Evolutionary conservation across 805 yeast species (phyloP).

Genomic region (Cyberlindnera meyerae): DNA sequence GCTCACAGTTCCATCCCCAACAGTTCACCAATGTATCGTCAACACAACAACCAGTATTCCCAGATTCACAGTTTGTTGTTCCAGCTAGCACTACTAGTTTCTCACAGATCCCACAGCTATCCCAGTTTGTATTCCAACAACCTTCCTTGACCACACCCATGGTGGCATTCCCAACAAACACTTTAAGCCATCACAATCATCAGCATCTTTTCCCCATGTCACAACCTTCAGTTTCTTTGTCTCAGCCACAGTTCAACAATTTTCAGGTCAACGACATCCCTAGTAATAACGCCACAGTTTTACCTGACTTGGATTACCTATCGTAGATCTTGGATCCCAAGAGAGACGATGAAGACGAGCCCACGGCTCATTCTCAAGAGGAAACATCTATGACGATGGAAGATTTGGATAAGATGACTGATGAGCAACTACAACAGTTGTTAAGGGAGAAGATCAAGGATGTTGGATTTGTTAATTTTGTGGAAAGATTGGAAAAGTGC

Average conservation of each 20-base stretch:
- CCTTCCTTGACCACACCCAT: not conserved
- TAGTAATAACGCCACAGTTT: too few relatives aligned
- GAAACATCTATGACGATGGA: not conserved
- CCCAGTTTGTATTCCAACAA: not conserved
- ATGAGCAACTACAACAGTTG: conserved; percentile 16
- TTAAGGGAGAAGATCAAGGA: conserved; percentile 23
- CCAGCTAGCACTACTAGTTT: not conserved
- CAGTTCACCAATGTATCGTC: too few relatives aligned
- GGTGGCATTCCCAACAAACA: too few relatives aligned
- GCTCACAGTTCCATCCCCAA: not conserved
- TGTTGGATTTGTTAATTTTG: conserved; percentile 21
- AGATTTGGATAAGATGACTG: conserved; percentile 11
- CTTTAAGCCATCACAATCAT: too few relatives aligned
- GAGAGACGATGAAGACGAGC: not conserved
- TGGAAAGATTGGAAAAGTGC: conserved; percentile 20
- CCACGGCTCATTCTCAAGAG: not conserved
- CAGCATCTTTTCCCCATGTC: conserved; percentile 1
- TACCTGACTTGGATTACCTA: conserved; percentile 7
- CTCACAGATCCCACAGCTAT: not conserved
- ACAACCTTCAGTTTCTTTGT: not conserved
- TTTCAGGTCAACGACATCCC: too few relatives aligned
- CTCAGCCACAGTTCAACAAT: not conserved
- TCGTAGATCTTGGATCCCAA: conserved; percentile 16
- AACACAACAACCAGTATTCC: not conserved
- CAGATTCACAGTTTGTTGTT: conserved; percentile 3